These are phyloP conservation scores for Cyberlindnera xishuangbannaensis DNA, from an alignment of 805 yeast species.

Conservation along the genomic window DNA sequence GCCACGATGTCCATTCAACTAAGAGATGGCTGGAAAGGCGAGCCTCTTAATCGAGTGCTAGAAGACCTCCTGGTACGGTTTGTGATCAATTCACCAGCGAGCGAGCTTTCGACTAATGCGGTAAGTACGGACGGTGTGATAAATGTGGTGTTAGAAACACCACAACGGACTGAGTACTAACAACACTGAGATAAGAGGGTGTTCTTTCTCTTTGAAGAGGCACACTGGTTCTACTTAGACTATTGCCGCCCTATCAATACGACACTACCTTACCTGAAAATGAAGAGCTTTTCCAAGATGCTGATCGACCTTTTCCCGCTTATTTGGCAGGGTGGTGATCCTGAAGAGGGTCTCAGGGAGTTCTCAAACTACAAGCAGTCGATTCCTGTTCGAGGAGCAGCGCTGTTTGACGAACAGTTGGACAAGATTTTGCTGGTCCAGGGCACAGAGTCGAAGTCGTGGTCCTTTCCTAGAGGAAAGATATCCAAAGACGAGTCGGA, in stretches of 20 bases:
- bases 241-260: conserved; percentile 71
- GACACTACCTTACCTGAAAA: conserved; percentile 65
- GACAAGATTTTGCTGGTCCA: conserved; percentile 73
- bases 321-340: conserved; percentile 81
- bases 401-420: conserved; percentile 66
- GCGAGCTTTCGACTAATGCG: conserved; percentile 74
- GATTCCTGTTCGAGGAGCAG: conserved; percentile 96
- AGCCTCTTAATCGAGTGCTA: conserved; percentile 63
- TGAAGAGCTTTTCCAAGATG: conserved; percentile 67
- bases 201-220: conserved; percentile 93
- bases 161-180: background rate
- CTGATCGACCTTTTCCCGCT: conserved; percentile 67
- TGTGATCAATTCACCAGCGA: conserved; percentile 85
- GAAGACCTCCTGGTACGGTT: conserved; percentile 89
- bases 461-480: conserved; percentile 98
- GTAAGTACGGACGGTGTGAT: conserved; percentile 12
- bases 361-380: conserved; percentile 82
- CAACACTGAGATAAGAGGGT: conserved; percentile 39
- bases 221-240: conserved; percentile 96
- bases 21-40: conserved; percentile 49
- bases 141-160: conserved; percentile 20
- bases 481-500: conserved; percentile 91
- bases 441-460: conserved; percentile 74
- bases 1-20: conserved; percentile 52
- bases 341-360: conserved; percentile 66